phyloP scores from a whole-genome alignment of 2,329 filamentous ascomycete species.

The Colletotrichum simmondsii region DNA sequence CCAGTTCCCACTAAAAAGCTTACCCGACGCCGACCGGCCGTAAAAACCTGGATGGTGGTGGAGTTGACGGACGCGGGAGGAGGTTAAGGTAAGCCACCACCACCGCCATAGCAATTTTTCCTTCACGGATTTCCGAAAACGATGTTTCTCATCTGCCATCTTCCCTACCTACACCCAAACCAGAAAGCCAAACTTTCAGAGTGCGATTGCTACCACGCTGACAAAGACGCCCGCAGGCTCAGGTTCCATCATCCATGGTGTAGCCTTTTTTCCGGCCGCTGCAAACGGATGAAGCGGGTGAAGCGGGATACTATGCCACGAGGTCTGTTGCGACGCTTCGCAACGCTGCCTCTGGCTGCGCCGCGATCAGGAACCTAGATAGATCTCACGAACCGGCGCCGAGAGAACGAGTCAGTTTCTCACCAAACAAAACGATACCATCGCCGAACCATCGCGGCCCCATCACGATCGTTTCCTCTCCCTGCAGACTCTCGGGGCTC shows the following conservation, averaged over 20 bases:
- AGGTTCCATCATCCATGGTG: neutral
- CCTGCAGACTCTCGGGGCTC: constrained; percentile 11
- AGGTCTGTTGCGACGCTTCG: neutral
- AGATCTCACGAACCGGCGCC: constrained; percentile 8
- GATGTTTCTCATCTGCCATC: neutral
- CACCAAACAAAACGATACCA: neutral
- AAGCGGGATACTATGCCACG: neutral
- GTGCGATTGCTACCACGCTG: constrained; percentile 7
- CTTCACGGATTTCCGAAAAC: constrained; percentile 22
- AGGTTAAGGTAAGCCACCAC: neutral
- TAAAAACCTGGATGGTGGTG: neutral
- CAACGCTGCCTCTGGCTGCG: neutral
- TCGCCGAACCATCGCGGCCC: neutral
- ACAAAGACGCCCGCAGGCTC: constrained; percentile 17
- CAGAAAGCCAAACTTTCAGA: constrained; percentile 7
- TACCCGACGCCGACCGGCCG: constrained; percentile 9
- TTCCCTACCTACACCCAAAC: constrained; percentile 15
- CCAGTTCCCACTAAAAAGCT: constrained; percentile 9
- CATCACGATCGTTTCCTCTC: neutral
- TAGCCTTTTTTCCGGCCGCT: constrained; percentile 1
- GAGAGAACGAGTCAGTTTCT: constrained; percentile 12
- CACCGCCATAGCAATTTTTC: neutral
- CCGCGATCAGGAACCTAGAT: neutral
- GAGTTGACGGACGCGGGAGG: neutral
- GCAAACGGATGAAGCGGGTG: constrained; percentile 29